Conservation (phyloP, 2,329 filamentous ascomycete genomes). For the Colletotrichum phormii region DNA sequence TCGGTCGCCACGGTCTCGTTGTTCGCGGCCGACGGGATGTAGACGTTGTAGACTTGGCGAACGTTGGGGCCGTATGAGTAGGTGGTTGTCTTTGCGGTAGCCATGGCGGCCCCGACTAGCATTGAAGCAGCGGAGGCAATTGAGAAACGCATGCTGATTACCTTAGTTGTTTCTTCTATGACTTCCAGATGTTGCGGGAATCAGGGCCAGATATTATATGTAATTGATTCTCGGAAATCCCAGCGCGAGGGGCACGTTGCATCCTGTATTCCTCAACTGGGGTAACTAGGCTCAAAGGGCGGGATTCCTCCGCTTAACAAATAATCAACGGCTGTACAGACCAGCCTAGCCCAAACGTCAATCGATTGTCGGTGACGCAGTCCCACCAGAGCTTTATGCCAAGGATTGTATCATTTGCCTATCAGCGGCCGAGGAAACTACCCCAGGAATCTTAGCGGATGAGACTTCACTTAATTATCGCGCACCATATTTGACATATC, state of each 20-base stretch:
- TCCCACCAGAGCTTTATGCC: neutral
- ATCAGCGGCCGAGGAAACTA: neutral
- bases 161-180: too few species aligned
- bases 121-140: neutral
- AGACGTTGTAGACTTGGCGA: conserved; percentile 26
- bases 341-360: neutral
- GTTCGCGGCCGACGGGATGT: neutral
- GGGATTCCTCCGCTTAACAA: neutral
- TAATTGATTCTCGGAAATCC: neutral
- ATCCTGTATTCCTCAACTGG: neutral
- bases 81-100: conserved; percentile 8
- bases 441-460: neutral
- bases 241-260: neutral
- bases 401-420: neutral
- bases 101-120: conserved; percentile 9
- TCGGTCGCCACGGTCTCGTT: neutral
- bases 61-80: conserved; percentile 26
- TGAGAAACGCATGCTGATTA: conserved; percentile 7
- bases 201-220: neutral
- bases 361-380: neutral
- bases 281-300: conserved; percentile 17
- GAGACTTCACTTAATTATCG: neutral
- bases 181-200: neutral
- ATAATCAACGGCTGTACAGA: neutral
- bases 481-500: neutral